Percentiles rank a stretch among this genome's conserved stretches.
Evolutionary conservation across 345 rosid species (phyloP).

Genomic region (Psidium friedrichsthalianum): DNA sequence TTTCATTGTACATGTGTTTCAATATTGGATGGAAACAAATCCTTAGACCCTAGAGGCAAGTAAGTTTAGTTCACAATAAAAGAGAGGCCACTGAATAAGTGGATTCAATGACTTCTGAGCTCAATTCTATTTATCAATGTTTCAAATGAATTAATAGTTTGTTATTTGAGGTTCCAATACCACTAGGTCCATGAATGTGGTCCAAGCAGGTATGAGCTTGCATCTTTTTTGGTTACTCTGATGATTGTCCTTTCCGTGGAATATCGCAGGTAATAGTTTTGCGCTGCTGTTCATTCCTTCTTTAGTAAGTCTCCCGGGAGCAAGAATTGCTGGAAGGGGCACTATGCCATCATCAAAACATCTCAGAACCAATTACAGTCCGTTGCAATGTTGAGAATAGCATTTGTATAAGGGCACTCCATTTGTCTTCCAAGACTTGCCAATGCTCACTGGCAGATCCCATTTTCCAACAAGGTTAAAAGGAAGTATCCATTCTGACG

Average conservation of each 20-base stretch:
- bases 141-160: background rate
- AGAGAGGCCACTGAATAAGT: background rate
- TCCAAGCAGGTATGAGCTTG: background rate
- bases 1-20: background rate
- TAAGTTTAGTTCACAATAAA: background rate
- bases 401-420: constrained; percentile 91
- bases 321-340: constrained; percentile 99
- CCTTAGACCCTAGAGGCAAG: background rate
- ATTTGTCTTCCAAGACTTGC: constrained; percentile 88
- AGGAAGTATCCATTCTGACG: background rate
- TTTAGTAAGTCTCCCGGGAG: constrained; percentile 93
- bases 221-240: background rate
- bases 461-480: constrained; percentile 95
- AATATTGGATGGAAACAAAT: background rate
- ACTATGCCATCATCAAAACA: constrained; percentile 59
- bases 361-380: constrained; percentile 84
- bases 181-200: background rate
- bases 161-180: background rate
- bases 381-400: constrained; percentile 90
- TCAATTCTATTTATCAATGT: background rate
- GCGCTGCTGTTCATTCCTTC: constrained; percentile 94
- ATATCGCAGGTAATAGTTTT: constrained; percentile 73
- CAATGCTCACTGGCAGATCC: constrained; percentile 74
- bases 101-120: background rate
- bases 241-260: constrained; percentile 3